Evolutionary conservation across 257 asterid species (phyloP).

Genomic region (Solanum gandarillasii): DNA sequence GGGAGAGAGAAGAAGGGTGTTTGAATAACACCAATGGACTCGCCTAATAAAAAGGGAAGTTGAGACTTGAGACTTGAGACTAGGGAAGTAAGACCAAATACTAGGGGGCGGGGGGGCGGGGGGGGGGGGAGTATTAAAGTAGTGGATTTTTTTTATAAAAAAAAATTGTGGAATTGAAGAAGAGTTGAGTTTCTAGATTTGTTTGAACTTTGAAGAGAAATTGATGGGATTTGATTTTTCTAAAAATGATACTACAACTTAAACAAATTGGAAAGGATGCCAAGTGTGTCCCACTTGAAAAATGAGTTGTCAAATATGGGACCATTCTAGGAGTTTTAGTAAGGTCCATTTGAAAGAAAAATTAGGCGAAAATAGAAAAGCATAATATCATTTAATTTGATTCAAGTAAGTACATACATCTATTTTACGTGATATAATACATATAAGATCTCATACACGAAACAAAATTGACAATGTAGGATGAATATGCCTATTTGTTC

Average conservation of each 20-base stretch:
- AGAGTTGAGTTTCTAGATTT: constrained; percentile 10
- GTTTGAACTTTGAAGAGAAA: constrained; percentile 20
- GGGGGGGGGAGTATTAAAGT: neutral
- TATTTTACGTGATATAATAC: no score
- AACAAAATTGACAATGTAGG: no score
- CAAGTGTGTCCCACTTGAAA: neutral
- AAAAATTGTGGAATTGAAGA: neutral
- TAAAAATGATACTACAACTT: neutral
- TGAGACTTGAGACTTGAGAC: constrained; percentile 43
- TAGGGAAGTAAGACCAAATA: constrained; percentile 35
- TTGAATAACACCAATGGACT: constrained; percentile 42
- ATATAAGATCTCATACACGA: no score
- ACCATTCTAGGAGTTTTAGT: neutral
- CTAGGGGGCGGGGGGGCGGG: neutral
- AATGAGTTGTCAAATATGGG: constrained; percentile 1
- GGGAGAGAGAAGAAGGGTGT: constrained; percentile 11
- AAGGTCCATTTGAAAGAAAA: constrained; percentile 9
- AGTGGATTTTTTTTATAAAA: no score
- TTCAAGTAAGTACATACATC: no score
- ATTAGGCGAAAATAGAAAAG: neutral
- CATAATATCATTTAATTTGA: no score
- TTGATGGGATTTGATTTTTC: constrained; percentile 30
- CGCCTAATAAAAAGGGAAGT: constrained; percentile 49
- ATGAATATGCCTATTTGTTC: accelerated
- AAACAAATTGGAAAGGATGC: neutral